Evolutionary conservation across 192 early-diverging fungal species (phyloP), one percentile per base, ranked within the genome.

Genomic region (Coemansia sp.): DNA sequence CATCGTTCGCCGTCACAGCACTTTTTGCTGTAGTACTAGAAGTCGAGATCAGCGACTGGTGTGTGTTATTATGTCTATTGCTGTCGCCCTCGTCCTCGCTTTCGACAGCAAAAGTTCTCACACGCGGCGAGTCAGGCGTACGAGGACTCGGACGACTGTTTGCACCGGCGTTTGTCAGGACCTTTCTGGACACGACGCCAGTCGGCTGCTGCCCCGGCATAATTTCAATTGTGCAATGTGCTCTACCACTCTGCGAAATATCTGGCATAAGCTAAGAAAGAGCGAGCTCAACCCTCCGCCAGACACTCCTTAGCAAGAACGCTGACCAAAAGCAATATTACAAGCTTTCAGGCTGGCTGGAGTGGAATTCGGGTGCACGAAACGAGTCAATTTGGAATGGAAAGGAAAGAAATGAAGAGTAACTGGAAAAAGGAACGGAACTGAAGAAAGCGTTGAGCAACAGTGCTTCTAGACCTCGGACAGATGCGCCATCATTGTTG

Each of bases 191-290:
- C 37, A 60, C 37, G 2, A 60, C 19, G 59, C 59, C 37, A 60
- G 59, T 60, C 21, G 59, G 40, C 59, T 60, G 59, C 59, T 24
- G 37, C 59, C 6, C 37, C 35, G 65, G 54, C 78, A 76, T 81
- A 35, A 83, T 67, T 57, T 72, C 70, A 48, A 83, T 64, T 50
- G 50, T 65, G 63, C 75, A 83, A 64, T 83, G 75, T 33, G 60
- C 14, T 37, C 54, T 41, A 65, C 6, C 21, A 35, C 66, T 10
- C 34, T 41, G 41, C 59, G 56, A 3, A 48, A 60, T 64, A 46
- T 45, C 63, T 66, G 69, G 54, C 78, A 80, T 80, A 63, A 46
- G 63, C 75, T 40, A 60, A 5, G n/a, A 14, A 17, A 57, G 31
- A 16, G 31, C 17, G 31, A 35, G 54, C 54, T 34, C 13, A 6